Conservation (phyloP, 2,329 filamentous ascomycete genomes). For the Trichophaea hybrida region DNA sequence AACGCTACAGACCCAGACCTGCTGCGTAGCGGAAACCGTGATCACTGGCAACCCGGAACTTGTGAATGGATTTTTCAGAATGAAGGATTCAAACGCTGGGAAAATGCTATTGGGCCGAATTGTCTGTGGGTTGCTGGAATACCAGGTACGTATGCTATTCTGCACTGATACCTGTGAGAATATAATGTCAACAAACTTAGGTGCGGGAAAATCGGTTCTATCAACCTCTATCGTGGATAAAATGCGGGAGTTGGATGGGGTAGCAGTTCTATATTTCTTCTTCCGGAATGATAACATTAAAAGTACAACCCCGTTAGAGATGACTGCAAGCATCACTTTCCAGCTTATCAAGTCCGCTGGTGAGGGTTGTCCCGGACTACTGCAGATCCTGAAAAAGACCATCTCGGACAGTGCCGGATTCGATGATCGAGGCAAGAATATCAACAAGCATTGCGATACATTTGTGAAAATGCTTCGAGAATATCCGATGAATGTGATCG, state of each 20-base stretch:
- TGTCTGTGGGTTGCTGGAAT: slow-evolving; percentile 1
- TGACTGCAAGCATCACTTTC: neutral
- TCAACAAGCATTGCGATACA: neutral
- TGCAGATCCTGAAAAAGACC: neutral
- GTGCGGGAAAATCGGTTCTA: slow-evolving; percentile 4
- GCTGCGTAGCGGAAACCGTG: neutral
- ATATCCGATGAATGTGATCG: neutral
- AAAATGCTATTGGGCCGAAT: neutral
- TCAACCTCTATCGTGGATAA: neutral
- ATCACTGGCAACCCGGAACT: neutral
- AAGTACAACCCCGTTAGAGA: neutral
- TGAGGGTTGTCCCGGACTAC: neutral
- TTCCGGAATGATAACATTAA: slow-evolving; percentile 1
- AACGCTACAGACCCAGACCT: neutral
- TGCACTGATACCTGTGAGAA: neutral
- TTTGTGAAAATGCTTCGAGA: neutral
- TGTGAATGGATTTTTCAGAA: slow-evolving; percentile 4
- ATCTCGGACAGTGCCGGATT: neutral
- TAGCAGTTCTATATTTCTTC: slow-evolving; percentile 1
- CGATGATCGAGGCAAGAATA: neutral
- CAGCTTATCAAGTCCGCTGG: neutral
- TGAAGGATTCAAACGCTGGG: neutral
- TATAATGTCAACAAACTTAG: neutral
- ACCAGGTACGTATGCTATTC: neutral
- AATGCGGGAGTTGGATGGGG: neutral